phyloP scores from a whole-genome alignment of 495 filamentous ascomycete species.

The Amniculicola lignicola region DNA sequence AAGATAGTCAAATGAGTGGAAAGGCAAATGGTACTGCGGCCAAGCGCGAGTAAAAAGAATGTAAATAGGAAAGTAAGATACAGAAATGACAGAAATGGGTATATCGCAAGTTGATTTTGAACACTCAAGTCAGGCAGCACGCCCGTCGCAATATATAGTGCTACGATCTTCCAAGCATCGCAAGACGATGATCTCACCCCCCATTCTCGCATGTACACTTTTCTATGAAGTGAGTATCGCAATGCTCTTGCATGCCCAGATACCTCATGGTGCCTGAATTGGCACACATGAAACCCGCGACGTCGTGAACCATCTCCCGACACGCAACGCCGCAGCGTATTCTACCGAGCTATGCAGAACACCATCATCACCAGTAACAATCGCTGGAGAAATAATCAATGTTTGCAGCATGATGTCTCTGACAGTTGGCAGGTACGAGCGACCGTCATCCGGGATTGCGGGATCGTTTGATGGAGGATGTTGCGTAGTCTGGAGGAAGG shows the following conservation, averaged over 20 bases:
- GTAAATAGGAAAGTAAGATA: constrained; percentile 1
- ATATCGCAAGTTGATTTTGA: not conserved
- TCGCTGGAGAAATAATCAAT: not conserved
- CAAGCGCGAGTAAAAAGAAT: constrained; percentile 19
- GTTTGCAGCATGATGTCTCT: not conserved
- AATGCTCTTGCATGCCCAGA: constrained; percentile 1
- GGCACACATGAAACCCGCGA: constrained; percentile 20
- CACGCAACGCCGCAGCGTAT: constrained; percentile 17
- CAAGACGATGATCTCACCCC: not conserved
- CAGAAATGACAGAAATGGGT: constrained; percentile 12
- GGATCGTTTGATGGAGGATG: constrained; percentile 2
- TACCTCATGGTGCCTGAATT: no score
- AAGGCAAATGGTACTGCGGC: constrained; percentile 19
- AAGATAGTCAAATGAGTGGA: constrained; percentile 4
- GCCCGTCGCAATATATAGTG: constrained; percentile 9
- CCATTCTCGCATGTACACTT: not conserved
- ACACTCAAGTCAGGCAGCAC: not conserved
- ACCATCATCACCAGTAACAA: not conserved
- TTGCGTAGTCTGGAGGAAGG: not conserved
- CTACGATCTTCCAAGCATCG: not conserved
- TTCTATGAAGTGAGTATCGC: constrained; percentile 9
- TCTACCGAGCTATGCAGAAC: constrained; percentile 23
- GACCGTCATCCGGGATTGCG: constrained; percentile 2
- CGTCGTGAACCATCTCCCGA: constrained; percentile 5
- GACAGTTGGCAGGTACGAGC: not conserved